phyloP scores from a whole-genome alignment of 345 rosid genomes.

The Ceriops tagal region DNA sequence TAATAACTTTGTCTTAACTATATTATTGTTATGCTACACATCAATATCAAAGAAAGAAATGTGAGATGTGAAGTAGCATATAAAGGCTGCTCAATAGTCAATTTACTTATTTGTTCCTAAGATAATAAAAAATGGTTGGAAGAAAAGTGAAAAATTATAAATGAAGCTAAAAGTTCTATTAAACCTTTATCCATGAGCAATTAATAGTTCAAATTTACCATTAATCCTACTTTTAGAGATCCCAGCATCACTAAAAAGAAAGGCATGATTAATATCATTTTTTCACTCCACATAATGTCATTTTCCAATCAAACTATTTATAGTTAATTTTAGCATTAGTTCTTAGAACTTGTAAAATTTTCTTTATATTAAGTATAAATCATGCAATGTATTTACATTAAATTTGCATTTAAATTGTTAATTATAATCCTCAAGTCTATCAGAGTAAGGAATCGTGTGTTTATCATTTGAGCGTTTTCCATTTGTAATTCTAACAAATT shows the following conservation, averaged over 20 bases:
- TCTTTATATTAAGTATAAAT: slow-evolving; percentile 46
- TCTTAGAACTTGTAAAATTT: slow-evolving; percentile 95
- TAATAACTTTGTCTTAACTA: no score
- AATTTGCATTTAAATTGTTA: no score
- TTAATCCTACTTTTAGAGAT: slow-evolving; percentile 82
- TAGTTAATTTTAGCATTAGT: slow-evolving; percentile 88
- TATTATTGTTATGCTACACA: background rate
- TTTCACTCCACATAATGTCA: slow-evolving; percentile 86
- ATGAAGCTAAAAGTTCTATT: background rate
- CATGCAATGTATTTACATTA: slow-evolving; percentile 9
- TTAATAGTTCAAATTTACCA: slow-evolving; percentile 75
- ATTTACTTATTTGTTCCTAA: slow-evolving; percentile 2
- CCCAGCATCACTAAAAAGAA: slow-evolving; percentile 54
- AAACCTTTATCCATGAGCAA: slow-evolving; percentile 75
- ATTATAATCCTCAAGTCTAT: no score
- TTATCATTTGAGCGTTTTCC: no score
- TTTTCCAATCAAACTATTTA: slow-evolving; percentile 92
- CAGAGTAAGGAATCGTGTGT: no score
- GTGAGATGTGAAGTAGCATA: background rate
- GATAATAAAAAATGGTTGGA: background rate
- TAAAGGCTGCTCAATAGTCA: background rate
- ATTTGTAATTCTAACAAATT: no score
- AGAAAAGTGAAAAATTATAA: background rate
- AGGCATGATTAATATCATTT: slow-evolving; percentile 37
- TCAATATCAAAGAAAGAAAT: background rate